Evolutionary conservation across 1,284 basidiomycete genomes (phyloP).

Genomic region (Cutaneotrichosporon arboriforme): DNA sequence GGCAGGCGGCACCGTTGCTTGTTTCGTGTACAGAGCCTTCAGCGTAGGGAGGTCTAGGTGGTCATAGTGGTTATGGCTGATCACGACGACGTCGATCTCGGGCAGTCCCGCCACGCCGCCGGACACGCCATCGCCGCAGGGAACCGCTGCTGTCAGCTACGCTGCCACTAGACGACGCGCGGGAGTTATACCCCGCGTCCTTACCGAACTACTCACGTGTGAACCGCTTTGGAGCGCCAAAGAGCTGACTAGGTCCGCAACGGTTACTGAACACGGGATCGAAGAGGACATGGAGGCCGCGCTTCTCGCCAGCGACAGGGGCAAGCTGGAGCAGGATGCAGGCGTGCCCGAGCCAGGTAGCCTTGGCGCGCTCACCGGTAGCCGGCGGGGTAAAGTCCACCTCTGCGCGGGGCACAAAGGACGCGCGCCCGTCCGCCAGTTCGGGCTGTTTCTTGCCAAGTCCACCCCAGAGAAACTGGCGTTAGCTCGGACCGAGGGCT

Average conservation of each 20-base stretch:
- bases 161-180: background rate
- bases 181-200: background rate
- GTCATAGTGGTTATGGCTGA: slow-evolving; percentile 65
- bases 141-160: slow-evolving; percentile 49
- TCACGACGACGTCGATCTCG: slow-evolving; percentile 59
- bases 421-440: slow-evolving; percentile 16
- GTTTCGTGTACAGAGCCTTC: slow-evolving; percentile 32
- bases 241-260: slow-evolving; percentile 56
- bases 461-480: slow-evolving; percentile 5
- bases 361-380: slow-evolving; percentile 50
- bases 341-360: slow-evolving; percentile 69
- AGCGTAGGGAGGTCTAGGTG: slow-evolving; percentile 60
- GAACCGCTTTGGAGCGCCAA: slow-evolving; percentile 56
- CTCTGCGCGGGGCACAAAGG: slow-evolving; percentile 7
- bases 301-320: slow-evolving; percentile 46
- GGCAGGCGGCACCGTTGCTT: slow-evolving; percentile 42
- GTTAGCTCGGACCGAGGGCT: no score
- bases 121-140: slow-evolving; percentile 45
- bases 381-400: slow-evolving; percentile 9
- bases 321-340: slow-evolving; percentile 62
- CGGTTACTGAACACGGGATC: slow-evolving; percentile 65
- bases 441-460: slow-evolving; percentile 23
- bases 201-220: slow-evolving; percentile 50
- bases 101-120: slow-evolving; percentile 56
- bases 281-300: slow-evolving; percentile 59